Percentiles rank a stretch among this genome's conserved stretches.
Evolutionary conservation across 352 stramenopile genomes (phyloP).

Genomic region (Phytophthora podocarpi): DNA sequence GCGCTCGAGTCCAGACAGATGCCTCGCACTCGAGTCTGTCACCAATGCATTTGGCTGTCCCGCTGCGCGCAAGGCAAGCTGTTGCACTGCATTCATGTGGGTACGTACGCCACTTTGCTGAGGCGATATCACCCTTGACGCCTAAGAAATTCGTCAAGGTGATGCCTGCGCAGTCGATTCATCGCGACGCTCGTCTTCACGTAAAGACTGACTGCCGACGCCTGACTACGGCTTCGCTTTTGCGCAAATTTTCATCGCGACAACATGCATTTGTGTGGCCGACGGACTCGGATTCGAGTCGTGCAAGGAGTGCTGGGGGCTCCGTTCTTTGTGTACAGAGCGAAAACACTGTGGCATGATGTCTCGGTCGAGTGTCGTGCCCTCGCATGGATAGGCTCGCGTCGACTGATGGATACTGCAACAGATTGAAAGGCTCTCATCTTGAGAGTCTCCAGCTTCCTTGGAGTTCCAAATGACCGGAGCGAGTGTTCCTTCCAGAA

Average conservation of each 20-base stretch:
- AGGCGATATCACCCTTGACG: conserved; percentile 14
- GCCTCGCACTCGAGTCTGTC: no score
- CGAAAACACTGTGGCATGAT: conserved; percentile 13
- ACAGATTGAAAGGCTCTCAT: conserved; percentile 20
- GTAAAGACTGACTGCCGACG: neutral
- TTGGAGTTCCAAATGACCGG: neutral
- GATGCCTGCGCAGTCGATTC: neutral
- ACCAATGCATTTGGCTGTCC: conserved; percentile 9
- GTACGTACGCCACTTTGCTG: conserved; percentile 25
- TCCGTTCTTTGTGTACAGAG: conserved; percentile 18
- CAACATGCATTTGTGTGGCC: conserved; percentile 1
- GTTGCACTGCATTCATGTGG: conserved; percentile 17
- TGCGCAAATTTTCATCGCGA: conserved; percentile 1
- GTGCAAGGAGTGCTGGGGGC: conserved; percentile 10
- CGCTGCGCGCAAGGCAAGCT: neutral
- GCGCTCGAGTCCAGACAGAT: conserved; percentile 18
- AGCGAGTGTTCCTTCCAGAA: neutral
- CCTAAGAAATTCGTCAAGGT: conserved; percentile 35
- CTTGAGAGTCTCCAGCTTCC: no score
- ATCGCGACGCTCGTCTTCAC: conserved; percentile 9
- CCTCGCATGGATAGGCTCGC: conserved; percentile 29
- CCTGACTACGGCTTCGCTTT: neutral
- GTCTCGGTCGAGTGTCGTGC: conserved; percentile 20
- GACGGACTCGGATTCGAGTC: neutral
- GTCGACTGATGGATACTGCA: conserved; percentile 28